These are phyloP conservation scores for Backusella morwellensis DNA, from an alignment of 192 early-diverging fungal species.

Conservation along the genomic window DNA sequence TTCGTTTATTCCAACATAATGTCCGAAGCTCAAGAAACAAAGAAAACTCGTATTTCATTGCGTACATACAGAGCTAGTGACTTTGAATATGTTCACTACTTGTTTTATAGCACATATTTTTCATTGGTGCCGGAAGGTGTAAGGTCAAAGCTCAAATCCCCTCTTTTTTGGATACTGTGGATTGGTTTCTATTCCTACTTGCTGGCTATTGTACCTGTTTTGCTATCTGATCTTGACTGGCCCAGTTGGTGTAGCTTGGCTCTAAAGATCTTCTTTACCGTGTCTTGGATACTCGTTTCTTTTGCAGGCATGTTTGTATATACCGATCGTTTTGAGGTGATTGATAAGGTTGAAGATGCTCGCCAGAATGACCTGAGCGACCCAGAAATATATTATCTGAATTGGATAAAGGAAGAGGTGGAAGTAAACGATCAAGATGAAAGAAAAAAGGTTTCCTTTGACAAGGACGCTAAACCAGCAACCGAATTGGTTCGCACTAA, in stretches of 20 bases:
- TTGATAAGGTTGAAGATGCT: slow-evolving; percentile 22
- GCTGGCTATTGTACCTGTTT: slow-evolving; percentile 14
- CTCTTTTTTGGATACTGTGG: slow-evolving; percentile 28
- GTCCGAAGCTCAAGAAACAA: neutral
- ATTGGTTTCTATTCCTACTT: slow-evolving; percentile 24
- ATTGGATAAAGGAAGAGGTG: slow-evolving; percentile 23
- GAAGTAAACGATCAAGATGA: slow-evolving; percentile 27
- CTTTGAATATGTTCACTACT: slow-evolving; percentile 21
- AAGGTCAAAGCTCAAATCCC: slow-evolving; percentile 16
- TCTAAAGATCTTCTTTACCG: slow-evolving; percentile 19
- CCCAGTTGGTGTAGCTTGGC: neutral
- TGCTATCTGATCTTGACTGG: slow-evolving; percentile 6
- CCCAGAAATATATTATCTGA: slow-evolving; percentile 32
- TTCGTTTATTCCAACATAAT: neutral
- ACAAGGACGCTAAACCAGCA: slow-evolving; percentile 25
- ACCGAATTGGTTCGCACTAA: slow-evolving; percentile 10
- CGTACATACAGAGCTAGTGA: slow-evolving; percentile 33
- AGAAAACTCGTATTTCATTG: slow-evolving; percentile 15
- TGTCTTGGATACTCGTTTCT: slow-evolving; percentile 19
- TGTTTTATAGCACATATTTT: slow-evolving; percentile 31
- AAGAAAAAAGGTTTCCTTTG: slow-evolving; percentile 22
- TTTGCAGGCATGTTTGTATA: slow-evolving; percentile 25
- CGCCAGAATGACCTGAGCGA: slow-evolving; percentile 32
- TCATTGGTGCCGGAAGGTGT: slow-evolving; percentile 34
- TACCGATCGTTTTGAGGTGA: slow-evolving; percentile 28